Evolutionary conservation across 1,284 basidiomycete species (phyloP).

Genomic region (Mycena citricolor): DNA sequence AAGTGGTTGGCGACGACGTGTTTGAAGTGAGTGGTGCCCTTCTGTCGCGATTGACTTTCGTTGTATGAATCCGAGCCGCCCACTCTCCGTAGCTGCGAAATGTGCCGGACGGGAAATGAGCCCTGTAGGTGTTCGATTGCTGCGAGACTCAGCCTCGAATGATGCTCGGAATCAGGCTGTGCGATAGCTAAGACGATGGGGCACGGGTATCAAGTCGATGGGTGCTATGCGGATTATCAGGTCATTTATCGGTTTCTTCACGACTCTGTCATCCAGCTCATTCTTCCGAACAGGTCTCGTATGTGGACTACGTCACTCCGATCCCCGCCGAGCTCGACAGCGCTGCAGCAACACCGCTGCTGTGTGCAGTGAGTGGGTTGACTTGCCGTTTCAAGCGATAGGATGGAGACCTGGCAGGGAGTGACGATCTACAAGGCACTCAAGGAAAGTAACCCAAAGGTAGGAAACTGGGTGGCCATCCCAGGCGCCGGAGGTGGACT

Average conservation of each 20-base stretch:
- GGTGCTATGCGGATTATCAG: constrained; percentile 50
- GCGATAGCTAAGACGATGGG: constrained; percentile 32
- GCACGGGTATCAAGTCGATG: constrained; percentile 63
- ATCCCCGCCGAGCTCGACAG: constrained; percentile 61
- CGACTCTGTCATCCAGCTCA: background rate
- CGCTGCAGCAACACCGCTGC: constrained; percentile 60
- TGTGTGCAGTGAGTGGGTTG: constrained; percentile 57
- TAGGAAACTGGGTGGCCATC: constrained; percentile 70
- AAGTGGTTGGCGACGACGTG: constrained; percentile 72
- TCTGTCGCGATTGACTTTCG: no score
- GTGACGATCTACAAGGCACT: constrained; percentile 72
- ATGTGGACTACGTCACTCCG: constrained; percentile 62
- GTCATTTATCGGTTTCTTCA: constrained; percentile 17
- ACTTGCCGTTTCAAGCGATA: constrained; percentile 2
- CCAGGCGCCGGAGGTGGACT: constrained; percentile 67
- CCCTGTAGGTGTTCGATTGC: constrained; percentile 35
- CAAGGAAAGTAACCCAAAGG: constrained; percentile 49
- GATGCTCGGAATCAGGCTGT: constrained; percentile 38
- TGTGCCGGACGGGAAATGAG: constrained; percentile 59
- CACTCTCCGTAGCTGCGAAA: constrained; percentile 45
- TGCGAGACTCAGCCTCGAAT: constrained; percentile 13
- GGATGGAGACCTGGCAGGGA: constrained; percentile 39
- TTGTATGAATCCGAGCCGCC: background rate
- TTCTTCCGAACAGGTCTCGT: constrained; percentile 49
- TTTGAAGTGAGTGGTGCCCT: constrained; percentile 35